These are phyloP conservation scores for Cornus suecica DNA, from an alignment of 148 eudicot genomes.

Conservation along the genomic window DNA sequence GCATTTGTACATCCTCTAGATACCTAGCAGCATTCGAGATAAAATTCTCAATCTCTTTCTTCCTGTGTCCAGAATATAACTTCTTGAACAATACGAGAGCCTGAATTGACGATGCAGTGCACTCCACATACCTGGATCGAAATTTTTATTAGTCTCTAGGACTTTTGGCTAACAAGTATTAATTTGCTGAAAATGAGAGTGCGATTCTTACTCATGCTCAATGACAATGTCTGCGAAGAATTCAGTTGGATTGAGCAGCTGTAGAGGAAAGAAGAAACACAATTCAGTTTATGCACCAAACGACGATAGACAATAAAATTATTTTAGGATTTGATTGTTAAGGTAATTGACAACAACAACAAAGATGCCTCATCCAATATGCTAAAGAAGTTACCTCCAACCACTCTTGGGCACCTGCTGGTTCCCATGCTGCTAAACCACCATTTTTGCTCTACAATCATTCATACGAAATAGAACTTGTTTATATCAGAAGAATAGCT, in stretches of 20 bases:
- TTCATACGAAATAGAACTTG: background rate
- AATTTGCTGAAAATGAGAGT: no score
- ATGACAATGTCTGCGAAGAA: slow-evolving; percentile 42
- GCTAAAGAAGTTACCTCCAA: slow-evolving; percentile 37
- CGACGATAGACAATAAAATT: no score
- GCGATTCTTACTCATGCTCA: slow-evolving; percentile 35
- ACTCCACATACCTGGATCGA: no score
- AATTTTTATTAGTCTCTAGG: no score
- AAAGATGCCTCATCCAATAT: background rate
- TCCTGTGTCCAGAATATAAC: slow-evolving; percentile 34
- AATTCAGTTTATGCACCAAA: background rate
- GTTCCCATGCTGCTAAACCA: slow-evolving; percentile 55
- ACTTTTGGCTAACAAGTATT: no score
- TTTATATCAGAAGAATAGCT: background rate
- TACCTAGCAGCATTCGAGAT: slow-evolving; percentile 16
- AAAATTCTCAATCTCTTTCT: slow-evolving; percentile 36
- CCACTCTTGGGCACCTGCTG: slow-evolving; percentile 32
- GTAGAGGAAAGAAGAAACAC: background rate
- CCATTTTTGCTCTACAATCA: slow-evolving; percentile 47
- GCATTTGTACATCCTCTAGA: slow-evolving; percentile 1
- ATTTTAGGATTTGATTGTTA: no score
- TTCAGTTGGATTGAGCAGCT: slow-evolving; percentile 58
- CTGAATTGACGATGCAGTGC: background rate
- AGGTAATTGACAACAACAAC: background rate
- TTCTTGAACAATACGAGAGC: slow-evolving; percentile 42